phyloP scores from a whole-genome alignment of 2,329 filamentous ascomycete genomes.

The Pestalotiopsis sp. region DNA sequence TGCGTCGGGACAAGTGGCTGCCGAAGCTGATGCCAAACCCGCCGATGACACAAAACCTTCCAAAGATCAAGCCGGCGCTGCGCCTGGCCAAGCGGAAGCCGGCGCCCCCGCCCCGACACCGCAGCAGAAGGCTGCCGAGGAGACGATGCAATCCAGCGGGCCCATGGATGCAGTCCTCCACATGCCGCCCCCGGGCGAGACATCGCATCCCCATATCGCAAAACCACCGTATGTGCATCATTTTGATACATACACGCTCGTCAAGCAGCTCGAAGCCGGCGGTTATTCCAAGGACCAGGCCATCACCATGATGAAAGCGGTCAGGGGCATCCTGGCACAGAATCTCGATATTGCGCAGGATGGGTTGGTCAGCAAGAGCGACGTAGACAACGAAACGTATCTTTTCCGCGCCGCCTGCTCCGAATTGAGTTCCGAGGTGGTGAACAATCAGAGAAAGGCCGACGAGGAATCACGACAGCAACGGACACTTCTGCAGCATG shows the following conservation, averaged over 20 bases:
- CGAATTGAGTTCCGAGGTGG: slow-evolving; percentile 86
- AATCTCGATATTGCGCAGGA: slow-evolving; percentile 82
- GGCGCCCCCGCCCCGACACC: slow-evolving; percentile 25
- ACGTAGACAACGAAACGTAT: slow-evolving; percentile 94
- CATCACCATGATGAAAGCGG: slow-evolving; percentile 88
- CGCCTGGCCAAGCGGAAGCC: slow-evolving; percentile 8
- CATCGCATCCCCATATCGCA: slow-evolving; percentile 61
- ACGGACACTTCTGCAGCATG: slow-evolving; percentile 85
- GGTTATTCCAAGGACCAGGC: slow-evolving; percentile 77
- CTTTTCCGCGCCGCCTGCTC: slow-evolving; percentile 92
- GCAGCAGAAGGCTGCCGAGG: slow-evolving; percentile 35
- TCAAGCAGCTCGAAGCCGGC: slow-evolving; percentile 73
- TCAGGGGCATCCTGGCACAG: slow-evolving; percentile 73
- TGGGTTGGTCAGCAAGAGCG: slow-evolving; percentile 83
- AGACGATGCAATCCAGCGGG: slow-evolving; percentile 42
- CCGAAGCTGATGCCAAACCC: background rate
- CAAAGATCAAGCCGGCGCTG: slow-evolving; percentile 13
- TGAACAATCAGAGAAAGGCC: slow-evolving; percentile 73
- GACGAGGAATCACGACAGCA: slow-evolving; percentile 84
- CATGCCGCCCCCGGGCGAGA: slow-evolving; percentile 34
- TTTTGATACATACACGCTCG: slow-evolving; percentile 92
- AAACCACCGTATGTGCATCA: slow-evolving; percentile 88
- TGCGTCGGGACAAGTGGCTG: background rate
- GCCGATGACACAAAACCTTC: background rate
- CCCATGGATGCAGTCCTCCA: slow-evolving; percentile 54